Evolutionary conservation across 2,329 filamentous ascomycete species (phyloP).

Genomic region (Didymella lethalis): DNA sequence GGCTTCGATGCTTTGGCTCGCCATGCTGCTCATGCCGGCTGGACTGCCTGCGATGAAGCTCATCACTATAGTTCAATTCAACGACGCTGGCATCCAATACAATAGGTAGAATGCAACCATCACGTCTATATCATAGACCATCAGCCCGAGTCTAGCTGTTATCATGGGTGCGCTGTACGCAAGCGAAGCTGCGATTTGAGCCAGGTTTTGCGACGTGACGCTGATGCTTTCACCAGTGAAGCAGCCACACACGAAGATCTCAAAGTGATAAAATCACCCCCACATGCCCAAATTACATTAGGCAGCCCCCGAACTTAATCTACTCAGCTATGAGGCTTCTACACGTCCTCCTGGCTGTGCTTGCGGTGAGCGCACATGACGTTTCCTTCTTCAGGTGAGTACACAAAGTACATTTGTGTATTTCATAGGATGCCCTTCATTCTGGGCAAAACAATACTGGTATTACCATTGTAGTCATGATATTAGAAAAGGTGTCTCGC

Average conservation of each 20-base stretch:
- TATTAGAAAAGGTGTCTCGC: slow-evolving; percentile 1
- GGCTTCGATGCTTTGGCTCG: slow-evolving; percentile 72
- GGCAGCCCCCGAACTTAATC: neutral
- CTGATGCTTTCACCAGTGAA: slow-evolving; percentile 4
- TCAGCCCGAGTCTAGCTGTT: slow-evolving; percentile 42
- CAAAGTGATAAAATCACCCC: too few relatives aligned
- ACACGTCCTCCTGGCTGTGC: neutral
- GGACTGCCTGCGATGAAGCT: slow-evolving; percentile 63
- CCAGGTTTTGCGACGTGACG: neutral
- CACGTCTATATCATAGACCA: slow-evolving; percentile 50
- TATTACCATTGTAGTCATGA: neutral
- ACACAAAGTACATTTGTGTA: neutral
- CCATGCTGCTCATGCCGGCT: slow-evolving; percentile 66
- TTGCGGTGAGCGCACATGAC: neutral
- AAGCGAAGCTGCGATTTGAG: slow-evolving; percentile 35
- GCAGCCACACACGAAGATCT: neutral
- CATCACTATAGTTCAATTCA: slow-evolving; percentile 60
- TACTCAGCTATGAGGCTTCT: neutral
- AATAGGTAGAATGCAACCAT: slow-evolving; percentile 62
- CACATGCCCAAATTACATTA: neutral
- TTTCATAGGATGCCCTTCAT: slow-evolving; percentile 4
- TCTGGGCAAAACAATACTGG: slow-evolving; percentile 1
- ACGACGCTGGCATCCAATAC: slow-evolving; percentile 52
- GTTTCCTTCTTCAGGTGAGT: slow-evolving; percentile 1
- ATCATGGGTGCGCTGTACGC: slow-evolving; percentile 45